Conservation (phyloP, 163 green algal species). For the Coccomyxa subellipsoidea region DNA sequence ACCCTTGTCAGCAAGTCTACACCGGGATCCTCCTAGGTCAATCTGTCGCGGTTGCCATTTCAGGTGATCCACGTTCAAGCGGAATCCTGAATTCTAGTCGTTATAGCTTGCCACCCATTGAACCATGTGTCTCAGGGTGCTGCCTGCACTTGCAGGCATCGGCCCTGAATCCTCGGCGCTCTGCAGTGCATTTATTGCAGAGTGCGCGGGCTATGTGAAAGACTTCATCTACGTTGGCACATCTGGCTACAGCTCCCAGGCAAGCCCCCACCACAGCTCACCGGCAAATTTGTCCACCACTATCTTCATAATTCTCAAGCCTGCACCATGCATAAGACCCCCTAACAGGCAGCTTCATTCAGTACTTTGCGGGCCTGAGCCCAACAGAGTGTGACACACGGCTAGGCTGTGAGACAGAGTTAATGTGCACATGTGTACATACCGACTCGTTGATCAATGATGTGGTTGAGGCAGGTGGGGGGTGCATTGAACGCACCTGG, state of each 20-base stretch:
- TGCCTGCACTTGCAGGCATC: not conserved
- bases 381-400: too few relatives aligned
- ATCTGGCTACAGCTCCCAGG: conserved; percentile 11
- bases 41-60: not conserved
- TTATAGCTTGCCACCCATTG: too few relatives aligned
- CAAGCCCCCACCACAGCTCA: too few relatives aligned
- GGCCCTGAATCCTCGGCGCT: not conserved
- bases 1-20: not conserved
- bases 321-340: too few relatives aligned
- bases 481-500: not conserved
- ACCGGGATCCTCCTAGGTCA: not conserved
- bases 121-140: too few relatives aligned
- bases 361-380: too few relatives aligned
- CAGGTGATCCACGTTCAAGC: not conserved
- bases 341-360: too few relatives aligned
- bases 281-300: too few relatives aligned
- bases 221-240: conserved; percentile 13
- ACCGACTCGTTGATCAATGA: not conserved
- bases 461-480: not conserved
- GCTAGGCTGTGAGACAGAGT: too few relatives aligned
- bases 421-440: not conserved
- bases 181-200: not conserved
- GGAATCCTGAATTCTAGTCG: not conserved
- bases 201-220: not conserved
- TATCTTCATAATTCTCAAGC: too few relatives aligned